Evolutionary conservation across 495 filamentous ascomycete genomes (phyloP).

Genomic region (Ramalina peruviana): DNA sequence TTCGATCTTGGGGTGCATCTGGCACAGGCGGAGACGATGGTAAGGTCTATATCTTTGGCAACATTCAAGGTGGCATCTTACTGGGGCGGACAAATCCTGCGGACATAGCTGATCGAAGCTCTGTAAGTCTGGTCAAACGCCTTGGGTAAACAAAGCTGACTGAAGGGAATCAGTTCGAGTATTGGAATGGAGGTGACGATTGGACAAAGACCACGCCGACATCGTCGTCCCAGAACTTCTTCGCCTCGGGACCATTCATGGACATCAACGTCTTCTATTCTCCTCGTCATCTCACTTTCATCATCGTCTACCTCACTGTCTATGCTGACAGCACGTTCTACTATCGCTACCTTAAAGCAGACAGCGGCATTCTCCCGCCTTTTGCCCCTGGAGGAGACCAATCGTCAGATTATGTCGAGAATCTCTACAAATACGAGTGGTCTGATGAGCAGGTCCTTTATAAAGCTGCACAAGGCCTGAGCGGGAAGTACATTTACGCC

Average conservation of each 20-base stretch:
- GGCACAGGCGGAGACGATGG: slow-evolving; percentile 22
- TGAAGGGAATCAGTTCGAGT: slow-evolving; percentile 16
- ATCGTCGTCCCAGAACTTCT: slow-evolving; percentile 11
- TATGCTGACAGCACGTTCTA: slow-evolving; percentile 25
- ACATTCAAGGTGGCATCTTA: slow-evolving; percentile 15
- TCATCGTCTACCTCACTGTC: slow-evolving; percentile 21
- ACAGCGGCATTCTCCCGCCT: slow-evolving; percentile 17
- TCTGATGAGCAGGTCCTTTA: slow-evolving; percentile 18
- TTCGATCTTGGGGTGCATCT: slow-evolving; percentile 23
- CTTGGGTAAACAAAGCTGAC: background rate
- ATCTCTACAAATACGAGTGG: slow-evolving; percentile 19
- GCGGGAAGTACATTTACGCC: slow-evolving; percentile 19
- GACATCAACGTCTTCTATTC: slow-evolving; percentile 24
- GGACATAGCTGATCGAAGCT: slow-evolving; percentile 10
- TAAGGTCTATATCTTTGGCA: slow-evolving; percentile 22
- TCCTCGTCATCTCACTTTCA: slow-evolving; percentile 21
- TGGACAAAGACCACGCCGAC: slow-evolving; percentile 14
- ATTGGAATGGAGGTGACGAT: slow-evolving; percentile 15
- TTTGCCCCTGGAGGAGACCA: slow-evolving; percentile 13
- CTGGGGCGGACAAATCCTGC: slow-evolving; percentile 12
- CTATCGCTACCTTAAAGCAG: slow-evolving; percentile 21
- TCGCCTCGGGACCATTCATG: slow-evolving; percentile 20
- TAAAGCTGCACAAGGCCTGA: slow-evolving; percentile 12
- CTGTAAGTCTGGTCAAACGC: slow-evolving; percentile 10
- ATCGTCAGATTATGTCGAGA: slow-evolving; percentile 16